A percentile compares a stretch with the other conserved stretches of the same genome.
Conservation (phyloP, 179 eudicot species). For the Carnegiea gigantea region DNA sequence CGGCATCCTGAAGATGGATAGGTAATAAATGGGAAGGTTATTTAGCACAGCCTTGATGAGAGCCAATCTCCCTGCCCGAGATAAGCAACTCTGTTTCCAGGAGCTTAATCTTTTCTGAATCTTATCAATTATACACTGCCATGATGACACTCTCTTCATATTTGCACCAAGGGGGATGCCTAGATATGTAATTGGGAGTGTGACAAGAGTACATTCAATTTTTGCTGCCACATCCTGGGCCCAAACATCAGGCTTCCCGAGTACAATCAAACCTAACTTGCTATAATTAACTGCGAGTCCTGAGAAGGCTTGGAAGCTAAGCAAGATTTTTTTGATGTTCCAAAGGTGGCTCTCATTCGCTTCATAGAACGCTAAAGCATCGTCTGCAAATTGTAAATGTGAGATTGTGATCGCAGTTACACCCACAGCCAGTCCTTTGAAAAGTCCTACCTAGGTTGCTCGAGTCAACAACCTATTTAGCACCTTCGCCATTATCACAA, state of each 20-base stretch:
- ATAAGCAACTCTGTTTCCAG: background rate
- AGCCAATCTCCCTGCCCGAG: background rate
- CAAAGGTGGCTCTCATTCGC: background rate
- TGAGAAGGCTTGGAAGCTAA: background rate
- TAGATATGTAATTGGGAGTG: background rate
- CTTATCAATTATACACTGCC: background rate
- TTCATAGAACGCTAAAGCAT: background rate
- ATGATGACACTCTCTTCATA: background rate
- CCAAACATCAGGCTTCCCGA: background rate
- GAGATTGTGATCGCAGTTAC: background rate
- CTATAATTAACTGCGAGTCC: background rate
- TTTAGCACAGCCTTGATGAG: background rate
- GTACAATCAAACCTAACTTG: background rate
- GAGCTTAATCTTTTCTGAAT: background rate
- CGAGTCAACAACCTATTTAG: too few relatives aligned
- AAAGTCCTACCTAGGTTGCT: background rate
- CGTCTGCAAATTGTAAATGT: background rate
- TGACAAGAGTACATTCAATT: background rate
- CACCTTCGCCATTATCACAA: background rate
- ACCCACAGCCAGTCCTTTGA: background rate
- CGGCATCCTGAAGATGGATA: background rate
- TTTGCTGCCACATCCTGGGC: background rate
- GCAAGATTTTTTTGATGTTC: background rate
- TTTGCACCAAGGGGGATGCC: background rate
- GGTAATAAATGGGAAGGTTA: background rate